These are phyloP conservation scores for Omphalea diandra DNA, from an alignment of 441 rosid genomes.

Conservation along the genomic window DNA sequence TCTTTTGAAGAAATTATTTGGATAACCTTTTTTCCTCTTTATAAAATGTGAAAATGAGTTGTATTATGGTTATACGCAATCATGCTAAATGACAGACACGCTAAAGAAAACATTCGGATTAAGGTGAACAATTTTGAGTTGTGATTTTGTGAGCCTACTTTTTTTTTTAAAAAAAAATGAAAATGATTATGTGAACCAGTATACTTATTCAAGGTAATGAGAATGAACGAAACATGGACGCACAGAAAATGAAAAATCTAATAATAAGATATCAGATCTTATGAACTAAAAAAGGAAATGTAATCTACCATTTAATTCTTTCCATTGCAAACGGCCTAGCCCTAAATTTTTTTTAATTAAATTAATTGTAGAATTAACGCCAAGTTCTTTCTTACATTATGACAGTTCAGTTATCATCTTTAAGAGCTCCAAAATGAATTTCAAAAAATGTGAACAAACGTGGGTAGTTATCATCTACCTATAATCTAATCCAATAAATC, in stretches of 20 bases:
- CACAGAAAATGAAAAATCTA: background rate
- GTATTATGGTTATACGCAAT: background rate
- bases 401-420: too few species aligned
- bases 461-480: slow-evolving; percentile 30
- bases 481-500: slow-evolving; percentile 21
- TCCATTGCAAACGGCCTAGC: too few species aligned
- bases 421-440: slow-evolving; percentile 20
- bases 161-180: too few species aligned
- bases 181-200: background rate
- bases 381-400: background rate
- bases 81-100: background rate
- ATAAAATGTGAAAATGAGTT: background rate
- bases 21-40: background rate
- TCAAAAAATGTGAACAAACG: slow-evolving; percentile 28
- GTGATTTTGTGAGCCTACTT: too few species aligned
- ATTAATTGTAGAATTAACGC: background rate
- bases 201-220: too few species aligned
- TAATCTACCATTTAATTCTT: too few species aligned
- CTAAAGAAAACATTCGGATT: background rate
- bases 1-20: too few species aligned
- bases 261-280: background rate
- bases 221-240: background rate
- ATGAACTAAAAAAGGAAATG: background rate
- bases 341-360: too few species aligned
- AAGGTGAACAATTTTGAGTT: background rate